Evolutionary conservation across 2,329 filamentous ascomycete species (phyloP), one percentile per base, ranked within the genome.

Genomic region (Fragosphaeria purpurea): DNA sequence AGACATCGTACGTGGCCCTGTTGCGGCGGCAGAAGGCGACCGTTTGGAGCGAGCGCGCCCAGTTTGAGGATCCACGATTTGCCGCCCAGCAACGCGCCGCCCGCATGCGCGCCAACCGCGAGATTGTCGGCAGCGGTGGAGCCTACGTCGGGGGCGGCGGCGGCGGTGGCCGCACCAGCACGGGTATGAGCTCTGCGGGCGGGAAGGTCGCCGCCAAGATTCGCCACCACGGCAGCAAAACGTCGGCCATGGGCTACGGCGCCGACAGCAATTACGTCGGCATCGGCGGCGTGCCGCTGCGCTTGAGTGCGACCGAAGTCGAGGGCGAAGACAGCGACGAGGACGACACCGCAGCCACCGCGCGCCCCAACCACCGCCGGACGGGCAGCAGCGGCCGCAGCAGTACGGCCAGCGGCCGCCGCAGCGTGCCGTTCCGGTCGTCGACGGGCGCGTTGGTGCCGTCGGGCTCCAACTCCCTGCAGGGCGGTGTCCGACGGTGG

Each of bases 21-120:
- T 84, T 98, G 70, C 82, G 93, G 55, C 91, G 90, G 65, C 93
- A 98, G 69, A 97, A 97, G 66, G 93, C 89, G 35, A 98, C 93
- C 0, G 93, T 98, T 5, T 98, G 93, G 93, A 96, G 90, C 71
- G 93, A 97, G 64, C 85, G 90, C 49, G 80, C 91, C 8, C 93
- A 98, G 65, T 83, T 87, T 55, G 89, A 97, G 67, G 93, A 98
- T 64, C 88, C 91, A 1, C 79, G 88, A 47, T 71, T 93, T 51
- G 71, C 85, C 4, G 89, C 88, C 33, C 85, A 90, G 61, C 89
- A 95, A 65, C 80, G 86, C 52, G 85, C 86, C 39, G 93, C 90
- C 52, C 95, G 93, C 72, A 82, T 87, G 71, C 78, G 89, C 46
- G 93, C 93, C 10, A 83, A 84, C 50, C 81, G 86, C 60, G 89